Conservation (phyloP, 805 yeast species). For the Ogataea haglerorum region DNA sequence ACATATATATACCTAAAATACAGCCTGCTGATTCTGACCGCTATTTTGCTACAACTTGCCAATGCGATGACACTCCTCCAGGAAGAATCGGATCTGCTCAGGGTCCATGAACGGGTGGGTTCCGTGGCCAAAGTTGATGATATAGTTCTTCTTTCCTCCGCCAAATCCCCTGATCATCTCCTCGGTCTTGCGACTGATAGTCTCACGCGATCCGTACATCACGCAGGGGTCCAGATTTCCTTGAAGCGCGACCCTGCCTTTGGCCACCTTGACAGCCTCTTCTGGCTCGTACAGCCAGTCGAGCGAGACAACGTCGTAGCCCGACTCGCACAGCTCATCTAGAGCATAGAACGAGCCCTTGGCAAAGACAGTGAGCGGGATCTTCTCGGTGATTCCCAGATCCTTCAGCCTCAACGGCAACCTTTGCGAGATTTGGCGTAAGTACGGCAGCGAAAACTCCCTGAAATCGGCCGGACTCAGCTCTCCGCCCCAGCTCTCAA, state of each 20-base stretch:
- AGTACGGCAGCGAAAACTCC: slow-evolving; percentile 85
- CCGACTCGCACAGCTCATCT: slow-evolving; percentile 74
- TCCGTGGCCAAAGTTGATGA: slow-evolving; percentile 96
- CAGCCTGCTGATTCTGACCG: neutral
- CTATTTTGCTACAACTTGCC: slow-evolving; percentile 38
- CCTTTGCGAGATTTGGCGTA: slow-evolving; percentile 66
- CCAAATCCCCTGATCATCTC: slow-evolving; percentile 88
- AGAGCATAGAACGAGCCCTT: slow-evolving; percentile 98
- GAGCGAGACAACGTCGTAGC: slow-evolving; percentile 83
- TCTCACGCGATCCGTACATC: slow-evolving; percentile 85
- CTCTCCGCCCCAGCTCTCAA: slow-evolving; percentile 98
- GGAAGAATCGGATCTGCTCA: slow-evolving; percentile 77
- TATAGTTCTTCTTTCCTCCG: slow-evolving; percentile 89
- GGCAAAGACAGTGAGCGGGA: slow-evolving; percentile 89
- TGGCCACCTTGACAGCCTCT: slow-evolving; percentile 72
- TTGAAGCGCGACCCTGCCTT: slow-evolving; percentile 80
- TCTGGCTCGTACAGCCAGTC: slow-evolving; percentile 89
- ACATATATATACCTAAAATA: neutral
- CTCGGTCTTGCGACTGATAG: slow-evolving; percentile 76
- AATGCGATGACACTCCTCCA: slow-evolving; percentile 81
- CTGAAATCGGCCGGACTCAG: slow-evolving; percentile 85
- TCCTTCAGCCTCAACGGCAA: slow-evolving; percentile 69
- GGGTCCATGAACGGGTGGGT: slow-evolving; percentile 98
- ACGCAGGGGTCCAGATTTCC: slow-evolving; percentile 96
- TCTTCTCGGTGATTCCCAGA: slow-evolving; percentile 62